Evolutionary conservation across 2,329 filamentous ascomycete species (phyloP), one percentile per base, ranked within the genome.

Genomic region (Phyllosticta citrichinensis): DNA sequence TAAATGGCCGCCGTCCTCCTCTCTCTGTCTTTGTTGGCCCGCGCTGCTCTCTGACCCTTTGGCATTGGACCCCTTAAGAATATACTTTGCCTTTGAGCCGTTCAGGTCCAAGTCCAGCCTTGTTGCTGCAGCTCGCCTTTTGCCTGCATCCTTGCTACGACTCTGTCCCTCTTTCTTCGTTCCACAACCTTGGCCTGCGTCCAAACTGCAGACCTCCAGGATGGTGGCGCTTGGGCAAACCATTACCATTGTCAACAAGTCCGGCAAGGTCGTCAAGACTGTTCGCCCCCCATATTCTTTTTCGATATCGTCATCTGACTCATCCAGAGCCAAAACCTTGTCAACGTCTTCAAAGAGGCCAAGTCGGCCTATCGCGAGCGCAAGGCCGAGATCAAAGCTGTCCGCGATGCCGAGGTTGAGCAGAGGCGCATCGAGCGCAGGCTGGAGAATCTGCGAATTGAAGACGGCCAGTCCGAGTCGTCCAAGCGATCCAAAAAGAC

Each of bases 261-360:
- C 90, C 62, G 91, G 91, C 69, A 95, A 96, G 77, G 86, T 96
- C 57, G 89, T 96, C 68, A 92, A 87, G 80, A 94, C 87, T 63
- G 90, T 92, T 80, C 73, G 87, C 80, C 65, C 56, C 55, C 62
- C 47, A 52, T 22, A 2, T 56, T 30, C 33, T 62, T 57, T 60
- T 63, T 58, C n/a, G 55, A 53, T 52, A 52, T 50, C 20, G 52
- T 30, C 57, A 52, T 33, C 56, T 58, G 56, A 57, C 70, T 67
- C n/a, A 58, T 52, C 47, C 69, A 95, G 91, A 91, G 91, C 70
- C 96, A 95, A 76, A 89, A 96, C 68, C 80, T 97, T 24, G 83
- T 95, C 70, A 87, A 86, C 71, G 87, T 97, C 70, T 95, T 96
- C 81, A 96, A 91, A 73, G 91, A 97, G 72, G 93, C 92, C 65